Evolutionary conservation across 805 yeast genomes (phyloP), one percentile per base, ranked within the genome.

Genomic region (Barnettozyma vustinii): DNA sequence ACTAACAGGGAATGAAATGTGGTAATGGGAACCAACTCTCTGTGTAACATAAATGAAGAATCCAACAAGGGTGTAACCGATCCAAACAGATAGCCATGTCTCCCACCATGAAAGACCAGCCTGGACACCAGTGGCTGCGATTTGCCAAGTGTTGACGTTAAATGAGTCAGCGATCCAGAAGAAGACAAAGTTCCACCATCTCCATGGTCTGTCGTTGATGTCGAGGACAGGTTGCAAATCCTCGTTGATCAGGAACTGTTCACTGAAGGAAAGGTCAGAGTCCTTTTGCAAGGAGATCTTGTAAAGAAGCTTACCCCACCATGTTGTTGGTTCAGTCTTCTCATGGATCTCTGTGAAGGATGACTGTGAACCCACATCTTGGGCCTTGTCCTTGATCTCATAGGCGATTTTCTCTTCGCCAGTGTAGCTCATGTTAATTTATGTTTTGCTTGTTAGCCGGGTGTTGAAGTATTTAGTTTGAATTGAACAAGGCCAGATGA

Each of bases 81-180:
- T 53, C 94, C 96, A 87, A 23, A 89, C 94, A 1, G 94, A 79
- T 36, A 89, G 68, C 95, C 96, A 89, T 12, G 86, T 81, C 62
- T 83, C 90, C 95, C 96, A 89, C 96, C 96, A 88, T 16, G 83
- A 77, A 67, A 89, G 69, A 10, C 94, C 94, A 20, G 81, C 79
- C 47, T 74, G 72, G 49, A 85, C 83, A 58, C 96, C 96, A 0
- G 96, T 85, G 9, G 92, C 82, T 2, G 96, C 96, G 57, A 89
- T 87, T 71, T 86, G 90, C 89, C 92, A 88, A 6, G 96, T 87
- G 64, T 87, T 88, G 62, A 89, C 81, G 67, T 89, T 89, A 70
- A 89, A 87, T 30, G 96, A 82, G 63, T 89, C 97, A 0, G 96
- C 89, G 50, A 89, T 66, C 97, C 97, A 89, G 58, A 87, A 85